phyloP scores from a whole-genome alignment of 768 basidiomycete genomes.

The Pisolithus orientalis region DNA sequence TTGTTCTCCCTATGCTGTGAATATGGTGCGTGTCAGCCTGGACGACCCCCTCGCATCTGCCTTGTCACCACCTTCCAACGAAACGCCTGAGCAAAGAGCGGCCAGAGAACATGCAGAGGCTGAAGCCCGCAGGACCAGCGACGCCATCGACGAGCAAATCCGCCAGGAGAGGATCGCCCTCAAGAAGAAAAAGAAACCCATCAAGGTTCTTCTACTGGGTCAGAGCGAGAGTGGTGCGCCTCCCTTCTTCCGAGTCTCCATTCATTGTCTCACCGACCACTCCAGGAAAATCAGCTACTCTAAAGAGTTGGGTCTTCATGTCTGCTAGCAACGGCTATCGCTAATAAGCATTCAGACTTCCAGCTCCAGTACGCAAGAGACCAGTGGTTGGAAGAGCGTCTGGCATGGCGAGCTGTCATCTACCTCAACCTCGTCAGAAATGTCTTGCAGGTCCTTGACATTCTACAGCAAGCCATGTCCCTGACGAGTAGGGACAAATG shows the following conservation, averaged over 20 bases:
- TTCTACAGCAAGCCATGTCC: constrained; percentile 52
- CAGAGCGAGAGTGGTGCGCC: constrained; percentile 63
- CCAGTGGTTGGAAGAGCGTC: constrained; percentile 65
- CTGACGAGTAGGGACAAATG: constrained; percentile 24
- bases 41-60: constrained; percentile 60
- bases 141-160: constrained; percentile 72
- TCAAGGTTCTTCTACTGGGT: constrained; percentile 70
- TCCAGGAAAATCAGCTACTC: constrained; percentile 62
- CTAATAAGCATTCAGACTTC: constrained; percentile 43
- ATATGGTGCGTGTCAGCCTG: constrained; percentile 29
- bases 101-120: constrained; percentile 55
- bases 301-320: constrained; percentile 52
- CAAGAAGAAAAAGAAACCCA: constrained; percentile 59
- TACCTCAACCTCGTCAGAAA: constrained; percentile 78
- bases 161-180: constrained; percentile 51
- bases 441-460: constrained; percentile 55
- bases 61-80: constrained; percentile 58
- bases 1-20: not conserved
- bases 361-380: constrained; percentile 66
- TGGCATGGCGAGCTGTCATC: constrained; percentile 70
- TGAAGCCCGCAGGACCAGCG: constrained; percentile 57
- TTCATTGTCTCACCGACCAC: constrained; percentile 1
- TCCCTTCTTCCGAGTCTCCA: not conserved
- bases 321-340: not conserved
- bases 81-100: constrained; percentile 50